A percentile compares a stretch with the other conserved stretches of the same genome.
Conservation (phyloP, 306 rosid species). For the Acacia melanoxylon region DNA sequence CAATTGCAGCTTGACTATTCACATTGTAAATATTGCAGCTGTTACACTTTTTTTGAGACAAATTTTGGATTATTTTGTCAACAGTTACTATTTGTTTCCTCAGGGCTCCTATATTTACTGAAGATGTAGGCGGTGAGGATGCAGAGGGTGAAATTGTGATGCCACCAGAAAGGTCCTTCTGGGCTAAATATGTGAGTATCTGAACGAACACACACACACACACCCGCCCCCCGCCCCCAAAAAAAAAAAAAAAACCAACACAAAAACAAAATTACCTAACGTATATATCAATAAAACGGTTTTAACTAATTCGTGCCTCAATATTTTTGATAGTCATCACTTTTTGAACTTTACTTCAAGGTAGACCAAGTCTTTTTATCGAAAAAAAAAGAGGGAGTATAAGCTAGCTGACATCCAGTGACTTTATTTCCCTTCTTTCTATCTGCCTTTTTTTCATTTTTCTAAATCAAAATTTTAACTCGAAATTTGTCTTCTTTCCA, state of each 20-base stretch:
- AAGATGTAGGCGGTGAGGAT: conserved; percentile 71
- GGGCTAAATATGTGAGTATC: conserved; percentile 95
- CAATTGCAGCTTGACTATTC: background rate
- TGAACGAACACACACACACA: too few relatives aligned
- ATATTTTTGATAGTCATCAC: too few relatives aligned
- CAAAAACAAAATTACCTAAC: background rate
- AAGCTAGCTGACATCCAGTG: conserved; percentile 13
- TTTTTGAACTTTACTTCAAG: background rate
- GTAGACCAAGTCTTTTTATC: background rate
- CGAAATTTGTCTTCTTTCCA: conserved; percentile 36
- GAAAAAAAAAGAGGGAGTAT: background rate
- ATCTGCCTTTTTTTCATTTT: background rate
- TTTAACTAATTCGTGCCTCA: background rate
- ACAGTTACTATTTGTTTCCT: conserved; percentile 31
- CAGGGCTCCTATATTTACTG: conserved; percentile 86
- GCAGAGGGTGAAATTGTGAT: conserved; percentile 67
- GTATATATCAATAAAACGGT: background rate
- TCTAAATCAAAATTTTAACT: conserved; percentile 7
- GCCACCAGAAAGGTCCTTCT: conserved; percentile 82
- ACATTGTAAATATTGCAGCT: background rate
- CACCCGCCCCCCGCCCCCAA: too few relatives aligned
- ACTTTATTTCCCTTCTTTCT: background rate
- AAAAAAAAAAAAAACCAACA: too few relatives aligned
- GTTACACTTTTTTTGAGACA: conserved; percentile 15
- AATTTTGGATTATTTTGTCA: conserved; percentile 17